Conservation (phyloP, 1,139 yeast genomes). For the Yamadazyma pseudoaaseri region DNA sequence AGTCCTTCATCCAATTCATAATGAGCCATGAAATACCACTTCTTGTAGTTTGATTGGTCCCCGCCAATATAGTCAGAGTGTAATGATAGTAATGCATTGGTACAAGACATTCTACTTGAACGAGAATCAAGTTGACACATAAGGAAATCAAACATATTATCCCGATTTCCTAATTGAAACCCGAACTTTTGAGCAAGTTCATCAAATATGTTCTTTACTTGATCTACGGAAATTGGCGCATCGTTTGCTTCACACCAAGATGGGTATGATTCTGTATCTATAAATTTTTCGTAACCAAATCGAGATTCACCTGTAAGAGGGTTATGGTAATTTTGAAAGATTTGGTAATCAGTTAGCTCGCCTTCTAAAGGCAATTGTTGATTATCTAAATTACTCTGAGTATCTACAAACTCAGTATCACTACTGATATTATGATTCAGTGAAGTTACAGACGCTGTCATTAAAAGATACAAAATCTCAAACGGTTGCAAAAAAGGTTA, state of each 20-base stretch:
- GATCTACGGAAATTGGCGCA: slow-evolving; percentile 19
- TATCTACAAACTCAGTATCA: slow-evolving; percentile 1
- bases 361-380: neutral
- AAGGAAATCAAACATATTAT: slow-evolving; percentile 37
- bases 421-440: too few species aligned
- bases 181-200: slow-evolving; percentile 25
- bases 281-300: neutral
- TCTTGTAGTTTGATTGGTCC: slow-evolving; percentile 35
- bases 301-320: slow-evolving; percentile 9
- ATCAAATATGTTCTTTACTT: slow-evolving; percentile 22
- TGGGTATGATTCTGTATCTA: slow-evolving; percentile 11
- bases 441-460: too few species aligned
- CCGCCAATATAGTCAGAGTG: slow-evolving; percentile 48
- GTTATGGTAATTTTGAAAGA: slow-evolving; percentile 6
- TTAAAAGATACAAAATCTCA: too few species aligned
- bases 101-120: slow-evolving; percentile 37
- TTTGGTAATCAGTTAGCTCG: slow-evolving; percentile 6
- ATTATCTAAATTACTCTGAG: neutral
- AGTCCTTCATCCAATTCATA: slow-evolving; percentile 20
- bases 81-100: slow-evolving; percentile 32
- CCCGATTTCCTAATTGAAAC: slow-evolving; percentile 35
- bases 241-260: slow-evolving; percentile 40
- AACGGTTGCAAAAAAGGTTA: too few species aligned
- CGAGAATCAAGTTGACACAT: slow-evolving; percentile 43
- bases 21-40: slow-evolving; percentile 42